phyloP scores from a whole-genome alignment of 2,329 filamentous ascomycete genomes.

The Exophiala mesophila region DNA sequence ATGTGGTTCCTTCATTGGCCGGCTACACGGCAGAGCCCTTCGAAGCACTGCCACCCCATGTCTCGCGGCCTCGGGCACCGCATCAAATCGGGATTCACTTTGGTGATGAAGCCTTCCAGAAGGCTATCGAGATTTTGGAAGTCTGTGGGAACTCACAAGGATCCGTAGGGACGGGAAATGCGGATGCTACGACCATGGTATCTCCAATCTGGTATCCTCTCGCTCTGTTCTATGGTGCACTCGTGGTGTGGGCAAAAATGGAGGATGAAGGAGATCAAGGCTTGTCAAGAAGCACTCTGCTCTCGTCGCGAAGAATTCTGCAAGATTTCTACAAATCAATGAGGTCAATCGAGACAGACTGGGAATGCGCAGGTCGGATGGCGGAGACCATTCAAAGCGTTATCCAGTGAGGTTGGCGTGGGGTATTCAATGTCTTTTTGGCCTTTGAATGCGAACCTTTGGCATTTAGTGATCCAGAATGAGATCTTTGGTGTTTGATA shows the following conservation, averaged over 20 bases:
- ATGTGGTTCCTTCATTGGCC: slow-evolving; percentile 1
- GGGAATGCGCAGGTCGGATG: slow-evolving; percentile 3
- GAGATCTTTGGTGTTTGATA: no score
- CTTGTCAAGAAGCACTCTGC: neutral
- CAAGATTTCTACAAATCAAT: neutral
- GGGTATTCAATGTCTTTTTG: no score
- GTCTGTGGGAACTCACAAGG: no score
- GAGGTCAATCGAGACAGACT: neutral
- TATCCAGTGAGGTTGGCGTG: no score
- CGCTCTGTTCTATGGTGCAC: slow-evolving; percentile 7
- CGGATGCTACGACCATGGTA: neutral
- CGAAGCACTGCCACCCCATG: neutral
- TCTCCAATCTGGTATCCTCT: slow-evolving; percentile 9
- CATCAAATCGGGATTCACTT: neutral
- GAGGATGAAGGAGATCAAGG: neutral
- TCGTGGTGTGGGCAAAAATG: slow-evolving; percentile 5
- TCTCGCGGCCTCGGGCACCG: neutral
- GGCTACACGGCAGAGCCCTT: slow-evolving; percentile 4
- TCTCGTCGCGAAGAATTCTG: neutral
- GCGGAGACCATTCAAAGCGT: neutral
- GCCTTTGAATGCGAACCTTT: no score
- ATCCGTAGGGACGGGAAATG: neutral
- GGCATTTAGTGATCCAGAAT: no score
- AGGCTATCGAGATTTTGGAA: slow-evolving; percentile 3
- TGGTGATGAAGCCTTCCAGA: neutral